A percentile compares a stretch with the other conserved stretches of the same genome.
Evolutionary conservation across 371 early-diverging fungal species (phyloP).

Genomic region (Gilbertella persicaria): DNA sequence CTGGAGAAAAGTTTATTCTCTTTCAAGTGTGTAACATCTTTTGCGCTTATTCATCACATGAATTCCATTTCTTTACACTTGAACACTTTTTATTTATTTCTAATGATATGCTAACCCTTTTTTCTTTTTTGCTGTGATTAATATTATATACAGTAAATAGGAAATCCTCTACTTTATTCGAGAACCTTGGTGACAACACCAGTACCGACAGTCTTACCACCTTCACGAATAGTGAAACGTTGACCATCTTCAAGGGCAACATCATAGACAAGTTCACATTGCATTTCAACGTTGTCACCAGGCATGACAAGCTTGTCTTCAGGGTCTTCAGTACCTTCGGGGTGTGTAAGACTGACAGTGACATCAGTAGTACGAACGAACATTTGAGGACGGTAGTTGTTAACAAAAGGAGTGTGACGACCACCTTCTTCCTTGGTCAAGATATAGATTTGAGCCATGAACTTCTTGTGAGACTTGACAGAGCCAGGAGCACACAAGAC

Average conservation of each 20-base stretch:
- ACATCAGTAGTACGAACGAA: constrained; percentile 95
- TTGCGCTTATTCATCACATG: too few relatives aligned
- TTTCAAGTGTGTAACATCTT: too few relatives aligned
- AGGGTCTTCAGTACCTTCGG: constrained; percentile 78
- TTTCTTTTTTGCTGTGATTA: too few relatives aligned
- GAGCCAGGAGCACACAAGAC: constrained; percentile 92
- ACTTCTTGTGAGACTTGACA: constrained; percentile 92
- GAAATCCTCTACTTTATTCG: constrained; percentile 24
- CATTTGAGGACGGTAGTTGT: constrained; percentile 97
- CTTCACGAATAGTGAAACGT: constrained; percentile 97
- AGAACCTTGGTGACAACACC: constrained; percentile 64
- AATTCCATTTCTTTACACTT: too few relatives aligned
- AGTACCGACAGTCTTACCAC: constrained; percentile 97
- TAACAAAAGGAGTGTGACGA: constrained; percentile 95
- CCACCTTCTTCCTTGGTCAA: constrained; percentile 98
- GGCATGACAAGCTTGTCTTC: constrained; percentile 97
- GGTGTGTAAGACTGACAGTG: constrained; percentile 86
- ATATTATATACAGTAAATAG: too few relatives aligned
- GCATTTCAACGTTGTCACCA: constrained; percentile 93
- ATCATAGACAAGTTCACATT: constrained; percentile 77
- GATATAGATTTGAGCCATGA: constrained; percentile 90
- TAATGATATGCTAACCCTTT: too few relatives aligned
- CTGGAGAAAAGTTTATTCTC: too few relatives aligned
- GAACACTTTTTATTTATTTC: too few relatives aligned
- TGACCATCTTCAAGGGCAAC: constrained; percentile 92